Base-by-base conservation (phyloP, 2,329 filamentous ascomycete species). In the Eutypa lata region DNA sequence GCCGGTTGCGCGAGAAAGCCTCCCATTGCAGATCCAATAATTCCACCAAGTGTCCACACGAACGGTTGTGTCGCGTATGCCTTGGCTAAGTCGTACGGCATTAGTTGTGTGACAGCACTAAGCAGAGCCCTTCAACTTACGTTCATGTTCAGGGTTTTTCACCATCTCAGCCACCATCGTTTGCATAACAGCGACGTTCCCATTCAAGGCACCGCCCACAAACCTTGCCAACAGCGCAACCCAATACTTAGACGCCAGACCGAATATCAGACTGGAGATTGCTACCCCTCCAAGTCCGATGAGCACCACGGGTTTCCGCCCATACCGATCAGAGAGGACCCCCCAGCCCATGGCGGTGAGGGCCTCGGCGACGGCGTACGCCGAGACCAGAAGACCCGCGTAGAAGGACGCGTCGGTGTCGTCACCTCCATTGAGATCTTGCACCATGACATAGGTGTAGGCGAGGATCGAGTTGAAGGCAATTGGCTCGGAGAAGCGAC, bases 381-480 rank as follows among this genome's bases (percentile, higher is more conserved):
- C 73, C 11, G 72, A 74, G 21, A 76, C 70, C 8, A 76, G 66
- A 10, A 83, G 73, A 11, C 79, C 78, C 21, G 74, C 67, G 65
- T 76, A 77, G 68, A 83, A 82, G 24, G 70, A 66, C 16, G 74
- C 71, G 33, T 75, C 62, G 47, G 61, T 65, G 16, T 66, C 64
- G n/a, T 72, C 67, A 26, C 63, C 69, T 38, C 63, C 68, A 49
- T 71, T 63, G 40, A 78, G 63, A 47, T 73, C 69, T 50, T 66
- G 57, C 5, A 74, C 71, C 72, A 76, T 75, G 5, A 69, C 65
- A 54, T 69, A 76, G 3, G 71, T 72, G 60, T 76, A 76, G 37
- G 73, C 71, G 43, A 74, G 64, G 59, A 76, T 76, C 8, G 73
- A 75, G 58, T 71, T 73, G 69, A 76, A 75, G 33, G 73, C 73